A percentile compares a stretch with the other conserved stretches of the same genome.
phyloP scores from a whole-genome alignment of 768 basidiomycete genomes.

The Chalciporus sphaerocephalus region DNA sequence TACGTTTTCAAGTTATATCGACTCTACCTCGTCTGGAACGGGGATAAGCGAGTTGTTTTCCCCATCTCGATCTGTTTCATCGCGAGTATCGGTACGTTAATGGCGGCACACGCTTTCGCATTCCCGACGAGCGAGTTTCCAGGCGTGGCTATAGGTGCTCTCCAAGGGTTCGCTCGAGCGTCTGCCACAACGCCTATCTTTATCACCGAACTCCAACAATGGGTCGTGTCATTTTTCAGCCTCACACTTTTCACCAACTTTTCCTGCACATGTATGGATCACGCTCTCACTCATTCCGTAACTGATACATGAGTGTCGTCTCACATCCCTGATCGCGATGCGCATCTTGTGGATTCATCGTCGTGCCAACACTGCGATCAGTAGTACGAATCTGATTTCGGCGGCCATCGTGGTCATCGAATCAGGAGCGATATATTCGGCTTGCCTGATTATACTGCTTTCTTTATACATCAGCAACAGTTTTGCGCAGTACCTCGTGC shows the following conservation, averaged over 20 bases:
- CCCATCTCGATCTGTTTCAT: conserved; percentile 5
- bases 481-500: conserved; percentile 14
- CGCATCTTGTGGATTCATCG: conserved; percentile 13
- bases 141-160: not conserved
- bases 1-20: no score
- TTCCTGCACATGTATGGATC: conserved; percentile 4
- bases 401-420: conserved; percentile 15
- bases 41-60: conserved; percentile 8
- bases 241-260: conserved; percentile 9
- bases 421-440: conserved; percentile 16
- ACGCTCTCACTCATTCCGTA: no score
- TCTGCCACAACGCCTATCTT: conserved; percentile 1
- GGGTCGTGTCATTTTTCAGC: conserved; percentile 9
- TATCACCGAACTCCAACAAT: not conserved
- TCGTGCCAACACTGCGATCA: not conserved
- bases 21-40: conserved; percentile 12
- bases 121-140: no score
- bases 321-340: conserved; percentile 14
- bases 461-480: conserved; percentile 7
- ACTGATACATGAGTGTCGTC: no score
- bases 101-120: no score
- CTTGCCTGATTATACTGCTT: conserved; percentile 5
- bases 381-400: conserved; percentile 4
- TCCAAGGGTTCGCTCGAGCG: not conserved
- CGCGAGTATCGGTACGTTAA: conserved; percentile 7